A percentile compares a stretch with the other conserved stretches of the same genome.
These are phyloP conservation scores for Gossypium raimondii DNA, from an alignment of 345 rosid genomes.

Conservation along the genomic window DNA sequence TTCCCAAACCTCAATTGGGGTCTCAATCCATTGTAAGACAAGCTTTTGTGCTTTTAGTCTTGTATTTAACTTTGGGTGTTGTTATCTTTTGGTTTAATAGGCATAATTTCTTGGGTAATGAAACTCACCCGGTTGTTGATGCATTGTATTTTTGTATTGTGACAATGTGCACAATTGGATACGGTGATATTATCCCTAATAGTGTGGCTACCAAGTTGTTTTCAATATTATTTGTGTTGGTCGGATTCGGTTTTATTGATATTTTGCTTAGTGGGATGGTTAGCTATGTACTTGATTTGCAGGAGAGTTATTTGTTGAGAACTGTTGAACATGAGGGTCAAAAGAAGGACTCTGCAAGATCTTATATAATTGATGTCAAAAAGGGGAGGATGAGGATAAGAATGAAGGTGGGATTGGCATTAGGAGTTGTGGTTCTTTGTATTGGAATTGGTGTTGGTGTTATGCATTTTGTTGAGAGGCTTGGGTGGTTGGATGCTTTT, in stretches of 20 bases:
- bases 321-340: slow-evolving; percentile 41
- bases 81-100: slow-evolving; percentile 61
- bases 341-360: slow-evolving; percentile 33
- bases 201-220: slow-evolving; percentile 62
- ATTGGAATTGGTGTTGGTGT: slow-evolving; percentile 72
- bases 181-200: slow-evolving; percentile 82
- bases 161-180: slow-evolving; percentile 94
- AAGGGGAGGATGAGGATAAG: slow-evolving; percentile 98
- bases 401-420: slow-evolving; percentile 87
- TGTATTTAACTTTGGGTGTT: slow-evolving; percentile 69
- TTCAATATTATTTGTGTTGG: slow-evolving; percentile 75
- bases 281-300: slow-evolving; percentile 78
- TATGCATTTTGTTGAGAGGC: slow-evolving; percentile 73
- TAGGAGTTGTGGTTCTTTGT: slow-evolving; percentile 78
- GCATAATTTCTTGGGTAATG: slow-evolving; percentile 37
- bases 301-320: slow-evolving; percentile 69
- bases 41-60: slow-evolving; percentile 44
- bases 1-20: slow-evolving; percentile 43
- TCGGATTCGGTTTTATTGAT: slow-evolving; percentile 81
- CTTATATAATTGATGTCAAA: slow-evolving; percentile 69
- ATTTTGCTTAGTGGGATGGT: slow-evolving; percentile 81
- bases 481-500: slow-evolving; percentile 80
- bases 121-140: slow-evolving; percentile 88
- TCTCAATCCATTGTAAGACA: slow-evolving; percentile 55
- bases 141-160: slow-evolving; percentile 87